These are phyloP conservation scores for Westerdykella sp. DNA, from an alignment of 2,329 filamentous ascomycete genomes.

Conservation along the genomic window DNA sequence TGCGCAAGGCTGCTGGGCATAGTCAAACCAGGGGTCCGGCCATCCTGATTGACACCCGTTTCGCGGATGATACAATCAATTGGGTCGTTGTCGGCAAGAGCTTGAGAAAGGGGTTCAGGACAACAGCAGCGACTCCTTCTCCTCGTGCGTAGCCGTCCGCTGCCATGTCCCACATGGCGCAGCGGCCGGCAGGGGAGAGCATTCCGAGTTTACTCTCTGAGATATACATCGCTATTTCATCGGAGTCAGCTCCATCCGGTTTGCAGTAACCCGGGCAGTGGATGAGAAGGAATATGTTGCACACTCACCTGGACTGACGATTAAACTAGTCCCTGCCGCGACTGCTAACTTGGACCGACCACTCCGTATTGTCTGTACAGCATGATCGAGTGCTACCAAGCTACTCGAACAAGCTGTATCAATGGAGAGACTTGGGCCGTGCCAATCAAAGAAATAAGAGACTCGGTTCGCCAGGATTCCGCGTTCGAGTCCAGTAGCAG, in stretches of 20 bases:
- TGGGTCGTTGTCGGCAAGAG: conserved; percentile 50
- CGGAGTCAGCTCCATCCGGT: conserved; percentile 8
- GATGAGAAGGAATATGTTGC: conserved; percentile 1
- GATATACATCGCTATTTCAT: not conserved
- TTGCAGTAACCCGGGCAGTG: conserved; percentile 1
- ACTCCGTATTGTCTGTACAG: conserved; percentile 7
- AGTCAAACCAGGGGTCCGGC: conserved; percentile 43
- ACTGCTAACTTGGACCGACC: conserved; percentile 13
- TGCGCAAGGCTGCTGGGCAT: conserved; percentile 34
- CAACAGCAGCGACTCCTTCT: conserved; percentile 52
- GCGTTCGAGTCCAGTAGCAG: conserved; percentile 14
- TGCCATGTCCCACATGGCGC: conserved; percentile 14
- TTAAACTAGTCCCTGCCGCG: conserved; percentile 9
- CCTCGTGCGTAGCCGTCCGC: conserved; percentile 59
- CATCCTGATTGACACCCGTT: conserved; percentile 43
- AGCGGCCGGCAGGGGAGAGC: conserved; percentile 18
- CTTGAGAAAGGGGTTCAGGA: conserved; percentile 51
- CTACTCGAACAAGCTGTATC: conserved; percentile 37
- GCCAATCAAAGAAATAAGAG: conserved; percentile 34
- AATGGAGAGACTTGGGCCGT: conserved; percentile 33
- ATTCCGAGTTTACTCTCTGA: conserved; percentile 15
- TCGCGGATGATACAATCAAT: conserved; percentile 40
- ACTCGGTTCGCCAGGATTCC: conserved; percentile 33
- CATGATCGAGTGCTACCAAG: conserved; percentile 25
- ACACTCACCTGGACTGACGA: conserved; percentile 6